These are phyloP conservation scores for Fistulinella cinereoalba DNA, from an alignment of 1,284 basidiomycete genomes.

Conservation along the genomic window DNA sequence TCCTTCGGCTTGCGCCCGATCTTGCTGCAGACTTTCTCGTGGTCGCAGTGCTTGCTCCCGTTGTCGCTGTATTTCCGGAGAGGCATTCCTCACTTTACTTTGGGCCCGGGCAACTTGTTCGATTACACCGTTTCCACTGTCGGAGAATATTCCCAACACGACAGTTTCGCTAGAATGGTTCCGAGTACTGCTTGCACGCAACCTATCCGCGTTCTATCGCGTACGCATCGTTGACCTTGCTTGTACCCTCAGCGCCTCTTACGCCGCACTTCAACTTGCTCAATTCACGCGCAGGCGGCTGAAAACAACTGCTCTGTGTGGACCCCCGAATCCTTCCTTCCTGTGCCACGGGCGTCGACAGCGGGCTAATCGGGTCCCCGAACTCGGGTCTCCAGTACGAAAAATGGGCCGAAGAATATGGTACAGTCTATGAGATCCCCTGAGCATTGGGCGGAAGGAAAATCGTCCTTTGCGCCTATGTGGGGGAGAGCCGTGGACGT, in stretches of 20 bases:
- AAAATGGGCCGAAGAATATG: slow-evolving; percentile 44
- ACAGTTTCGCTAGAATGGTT: too few species aligned
- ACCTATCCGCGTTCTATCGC: too few species aligned
- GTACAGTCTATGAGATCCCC: slow-evolving; percentile 45
- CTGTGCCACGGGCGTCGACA: slow-evolving; percentile 29
- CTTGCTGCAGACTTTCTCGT: too few species aligned
- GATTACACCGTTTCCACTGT: too few species aligned
- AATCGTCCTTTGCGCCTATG: slow-evolving; percentile 50
- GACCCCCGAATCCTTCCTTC: slow-evolving; percentile 30
- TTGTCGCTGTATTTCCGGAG: too few species aligned
- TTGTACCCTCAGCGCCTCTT: slow-evolving; percentile 11
- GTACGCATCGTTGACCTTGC: slow-evolving; percentile 1
- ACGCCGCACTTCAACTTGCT: slow-evolving; percentile 11
- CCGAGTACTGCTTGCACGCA: too few species aligned
- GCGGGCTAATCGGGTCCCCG: slow-evolving; percentile 9
- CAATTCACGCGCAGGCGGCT: slow-evolving; percentile 7
- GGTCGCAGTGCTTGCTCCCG: too few species aligned
- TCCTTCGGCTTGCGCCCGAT: too few species aligned
- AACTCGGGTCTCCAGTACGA: slow-evolving; percentile 27
- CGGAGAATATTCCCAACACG: too few species aligned
- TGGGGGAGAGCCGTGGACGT: slow-evolving; percentile 43
- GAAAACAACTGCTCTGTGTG: slow-evolving; percentile 30
- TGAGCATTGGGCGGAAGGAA: slow-evolving; percentile 38
- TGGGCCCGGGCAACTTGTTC: too few species aligned
- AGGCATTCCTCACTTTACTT: too few species aligned